Evolutionary conservation across 257 asterid genomes (phyloP).

Genomic region (Buddleja alternifolia): DNA sequence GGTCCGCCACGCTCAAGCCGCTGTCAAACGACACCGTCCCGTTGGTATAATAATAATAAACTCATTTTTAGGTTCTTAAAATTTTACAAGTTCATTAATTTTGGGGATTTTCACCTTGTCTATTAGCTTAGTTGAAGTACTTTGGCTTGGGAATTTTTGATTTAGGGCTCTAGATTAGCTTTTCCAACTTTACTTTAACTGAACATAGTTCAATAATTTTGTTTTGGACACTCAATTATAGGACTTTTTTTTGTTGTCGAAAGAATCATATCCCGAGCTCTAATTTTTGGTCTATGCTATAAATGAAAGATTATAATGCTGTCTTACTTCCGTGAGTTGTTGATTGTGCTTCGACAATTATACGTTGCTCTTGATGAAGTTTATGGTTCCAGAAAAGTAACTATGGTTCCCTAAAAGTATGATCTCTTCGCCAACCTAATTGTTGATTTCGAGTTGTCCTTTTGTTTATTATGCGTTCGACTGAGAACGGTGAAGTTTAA

Average conservation of each 20-base stretch:
- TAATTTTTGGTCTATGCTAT: not conserved
- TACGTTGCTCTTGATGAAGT: too few relatives aligned
- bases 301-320: not conserved
- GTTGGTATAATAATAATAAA: constrained; percentile 53
- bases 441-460: too few relatives aligned
- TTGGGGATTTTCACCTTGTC: too few relatives aligned
- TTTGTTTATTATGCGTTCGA: not conserved
- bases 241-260: not conserved
- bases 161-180: constrained; percentile 9
- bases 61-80: too few relatives aligned
- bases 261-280: not conserved
- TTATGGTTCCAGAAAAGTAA: too few relatives aligned
- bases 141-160: constrained; percentile 4
- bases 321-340: not conserved
- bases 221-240: not conserved
- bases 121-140: not conserved
- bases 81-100: too few relatives aligned
- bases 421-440: too few relatives aligned
- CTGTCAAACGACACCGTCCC: constrained; percentile 84
- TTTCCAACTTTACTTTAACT: not conserved
- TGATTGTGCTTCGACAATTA: too few relatives aligned
- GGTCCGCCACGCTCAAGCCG: constrained; percentile 75
- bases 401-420: too few relatives aligned
- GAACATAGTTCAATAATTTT: not conserved
- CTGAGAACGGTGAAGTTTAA: too few relatives aligned